These are phyloP conservation scores for Colletotrichum salicis DNA, from an alignment of 2,329 filamentous ascomycete species.

Conservation along the genomic window DNA sequence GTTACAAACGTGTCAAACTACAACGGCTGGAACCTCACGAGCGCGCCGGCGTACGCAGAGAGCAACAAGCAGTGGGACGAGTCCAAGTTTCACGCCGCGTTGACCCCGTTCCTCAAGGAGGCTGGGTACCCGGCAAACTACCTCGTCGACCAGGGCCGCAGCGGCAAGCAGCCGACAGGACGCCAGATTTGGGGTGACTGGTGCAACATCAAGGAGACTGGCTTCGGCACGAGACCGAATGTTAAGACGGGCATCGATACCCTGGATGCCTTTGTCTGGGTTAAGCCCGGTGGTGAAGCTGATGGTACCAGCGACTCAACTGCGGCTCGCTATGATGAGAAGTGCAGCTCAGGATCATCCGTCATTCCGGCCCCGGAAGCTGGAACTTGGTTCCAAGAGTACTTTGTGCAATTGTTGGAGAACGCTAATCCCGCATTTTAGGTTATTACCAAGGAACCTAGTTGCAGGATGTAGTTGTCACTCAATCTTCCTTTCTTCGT, in stretches of 20 bases:
- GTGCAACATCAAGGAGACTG: constrained; percentile 67
- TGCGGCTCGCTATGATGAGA: constrained; percentile 55
- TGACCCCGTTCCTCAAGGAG: constrained; percentile 32
- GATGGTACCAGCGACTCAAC: constrained; percentile 47
- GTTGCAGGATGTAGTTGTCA: not conserved
- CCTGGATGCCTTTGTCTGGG: constrained; percentile 68
- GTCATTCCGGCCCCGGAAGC: constrained; percentile 76
- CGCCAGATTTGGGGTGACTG: constrained; percentile 66
- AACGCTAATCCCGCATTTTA: constrained; percentile 67
- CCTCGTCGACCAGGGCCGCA: constrained; percentile 36
- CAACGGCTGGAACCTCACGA: constrained; percentile 40
- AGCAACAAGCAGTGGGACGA: constrained; percentile 35
- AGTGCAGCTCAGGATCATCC: constrained; percentile 62
- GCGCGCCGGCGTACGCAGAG: constrained; percentile 41
- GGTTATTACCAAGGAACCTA: rapidly evolving
- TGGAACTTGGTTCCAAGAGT: constrained; percentile 73
- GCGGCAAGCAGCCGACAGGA: constrained; percentile 59
- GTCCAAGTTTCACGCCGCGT: constrained; percentile 34
- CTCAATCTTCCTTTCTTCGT: not conserved
- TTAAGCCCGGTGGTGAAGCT: constrained; percentile 63
- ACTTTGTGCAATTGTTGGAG: constrained; percentile 66
- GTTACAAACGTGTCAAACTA: constrained; percentile 50
- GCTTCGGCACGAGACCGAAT: constrained; percentile 64
- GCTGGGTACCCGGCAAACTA: constrained; percentile 36
- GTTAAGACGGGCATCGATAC: constrained; percentile 61